Evolutionary conservation across 2,329 filamentous ascomycete genomes (phyloP), one percentile per base, ranked within the genome.

Genomic region (Dryadomyces quercus-mongolicae): DNA sequence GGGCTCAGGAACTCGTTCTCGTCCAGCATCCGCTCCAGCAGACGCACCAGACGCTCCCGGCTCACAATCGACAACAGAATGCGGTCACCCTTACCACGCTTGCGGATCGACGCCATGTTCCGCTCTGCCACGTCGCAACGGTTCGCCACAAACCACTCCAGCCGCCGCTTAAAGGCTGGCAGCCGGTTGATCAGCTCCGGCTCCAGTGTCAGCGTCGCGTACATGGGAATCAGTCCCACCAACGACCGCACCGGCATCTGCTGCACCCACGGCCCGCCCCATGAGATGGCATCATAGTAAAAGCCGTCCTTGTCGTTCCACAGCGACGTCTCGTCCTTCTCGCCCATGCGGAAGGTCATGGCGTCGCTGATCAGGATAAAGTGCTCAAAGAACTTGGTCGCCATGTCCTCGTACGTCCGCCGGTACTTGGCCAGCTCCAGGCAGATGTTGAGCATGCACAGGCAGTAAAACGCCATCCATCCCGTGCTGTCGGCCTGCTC

Each of bases 221-320:
- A 97, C 12, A 97, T 80, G 1, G 92, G 92, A 59, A 97, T 97
- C 55, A 97, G 74, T 12, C 93, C 92, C 52, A 97, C 92, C 8
- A 97, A 80, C 16, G 92, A 97, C 56, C 90, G 80, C 52, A 97
- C 88, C 1, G 89, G 91, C 64, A 97, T 80, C 68, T 96, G 91
- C 64, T 96, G 88, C 53, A 88, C 88, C 84, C 85, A 95, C 8
- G 91, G 91, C 9, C 90, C 90, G 51, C 92, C 92, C 82, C 89
- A 97, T 1, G 91, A 94, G 60, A 97, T 97, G 25, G 92, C 92
- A 71, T 97, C 92, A 66, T 97, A 97, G 76, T 97, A 97, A 75
- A 97, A 97, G 55, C 88, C 90, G 68, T 97, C 92, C 58, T 95
- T 81, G 31, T 96, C 90, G 64, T 96, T 97, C 92, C 92, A 97